phyloP scores from a whole-genome alignment of 768 basidiomycete genomes.

The Mycena epipterygia region DNA sequence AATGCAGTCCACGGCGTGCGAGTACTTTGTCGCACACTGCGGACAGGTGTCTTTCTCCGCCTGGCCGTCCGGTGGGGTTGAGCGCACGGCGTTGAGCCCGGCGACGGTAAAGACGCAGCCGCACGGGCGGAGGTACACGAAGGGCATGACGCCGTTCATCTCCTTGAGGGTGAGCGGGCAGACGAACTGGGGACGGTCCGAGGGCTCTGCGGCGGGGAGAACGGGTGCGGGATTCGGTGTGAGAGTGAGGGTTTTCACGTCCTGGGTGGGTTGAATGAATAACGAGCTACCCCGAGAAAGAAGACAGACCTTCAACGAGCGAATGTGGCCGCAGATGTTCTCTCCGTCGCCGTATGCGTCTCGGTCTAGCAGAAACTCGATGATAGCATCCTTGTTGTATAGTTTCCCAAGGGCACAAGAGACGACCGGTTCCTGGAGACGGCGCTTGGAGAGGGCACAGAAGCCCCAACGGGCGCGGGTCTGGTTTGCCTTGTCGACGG shows the following conservation, averaged over 20 bases:
- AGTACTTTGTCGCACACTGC: conserved; percentile 82
- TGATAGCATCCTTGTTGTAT: conserved; percentile 95
- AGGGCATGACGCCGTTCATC: conserved; percentile 93
- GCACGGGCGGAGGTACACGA: conserved; percentile 88
- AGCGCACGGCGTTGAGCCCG: conserved; percentile 66
- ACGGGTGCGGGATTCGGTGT: conserved; percentile 76
- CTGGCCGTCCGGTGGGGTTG: conserved; percentile 44
- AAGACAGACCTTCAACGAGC: conserved; percentile 84
- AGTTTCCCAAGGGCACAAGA: conserved; percentile 94
- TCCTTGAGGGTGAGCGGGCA: conserved; percentile 95
- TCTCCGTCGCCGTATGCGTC: conserved; percentile 91
- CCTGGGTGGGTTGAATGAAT: conserved; percentile 58
- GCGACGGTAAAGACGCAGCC: conserved; percentile 94
- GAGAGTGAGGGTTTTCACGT: conserved; percentile 87
- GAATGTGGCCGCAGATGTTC: conserved; percentile 92
- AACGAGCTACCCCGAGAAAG: not conserved
- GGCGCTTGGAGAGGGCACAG: conserved; percentile 95
- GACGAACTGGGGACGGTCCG: conserved; percentile 79
- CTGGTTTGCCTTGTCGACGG: conserved; percentile 93
- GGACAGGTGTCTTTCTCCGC: conserved; percentile 69
- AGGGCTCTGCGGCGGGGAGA: conserved; percentile 53
- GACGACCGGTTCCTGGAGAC: conserved; percentile 91
- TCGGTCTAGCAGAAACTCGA: conserved; percentile 91
- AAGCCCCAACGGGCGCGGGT: conserved; percentile 91
- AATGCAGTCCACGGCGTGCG: conserved; percentile 66